Evolutionary conservation across 306 rosid genomes (phyloP).

Genomic region (Cucumis hystrix): DNA sequence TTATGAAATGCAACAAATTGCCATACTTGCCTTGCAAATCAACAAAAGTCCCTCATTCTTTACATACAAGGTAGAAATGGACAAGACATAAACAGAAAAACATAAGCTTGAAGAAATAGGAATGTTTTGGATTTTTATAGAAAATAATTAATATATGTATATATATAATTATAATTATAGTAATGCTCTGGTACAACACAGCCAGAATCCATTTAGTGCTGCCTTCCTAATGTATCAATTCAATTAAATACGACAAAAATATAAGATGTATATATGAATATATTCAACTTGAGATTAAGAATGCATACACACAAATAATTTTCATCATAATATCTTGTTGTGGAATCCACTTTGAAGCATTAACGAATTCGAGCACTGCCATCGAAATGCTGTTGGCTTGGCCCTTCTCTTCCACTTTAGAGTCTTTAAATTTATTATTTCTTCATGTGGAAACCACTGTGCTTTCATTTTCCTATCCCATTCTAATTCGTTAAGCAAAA

Average conservation of each 20-base stretch:
- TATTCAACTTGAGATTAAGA: no score
- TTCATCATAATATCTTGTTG: background rate
- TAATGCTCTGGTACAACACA: no score
- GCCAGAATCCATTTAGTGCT: no score
- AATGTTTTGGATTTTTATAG: background rate
- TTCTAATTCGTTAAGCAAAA: constrained; percentile 14
- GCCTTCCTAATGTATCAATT: no score
- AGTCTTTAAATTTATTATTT: background rate
- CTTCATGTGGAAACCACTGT: constrained; percentile 6
- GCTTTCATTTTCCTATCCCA: background rate
- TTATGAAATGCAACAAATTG: background rate
- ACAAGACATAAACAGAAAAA: background rate
- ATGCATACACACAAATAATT: no score
- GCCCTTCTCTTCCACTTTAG: background rate
- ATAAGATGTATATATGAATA: no score
- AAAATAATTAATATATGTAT: no score
- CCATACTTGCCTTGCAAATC: background rate
- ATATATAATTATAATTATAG: no score
- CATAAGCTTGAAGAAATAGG: background rate
- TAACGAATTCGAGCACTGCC: background rate
- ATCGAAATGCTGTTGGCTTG: background rate
- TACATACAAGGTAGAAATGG: background rate
- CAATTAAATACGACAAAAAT: no score
- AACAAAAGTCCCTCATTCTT: background rate
- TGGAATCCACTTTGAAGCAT: background rate